Conservation (phyloP, 305 asterid species). For the Fraxinus angustifolia region DNA sequence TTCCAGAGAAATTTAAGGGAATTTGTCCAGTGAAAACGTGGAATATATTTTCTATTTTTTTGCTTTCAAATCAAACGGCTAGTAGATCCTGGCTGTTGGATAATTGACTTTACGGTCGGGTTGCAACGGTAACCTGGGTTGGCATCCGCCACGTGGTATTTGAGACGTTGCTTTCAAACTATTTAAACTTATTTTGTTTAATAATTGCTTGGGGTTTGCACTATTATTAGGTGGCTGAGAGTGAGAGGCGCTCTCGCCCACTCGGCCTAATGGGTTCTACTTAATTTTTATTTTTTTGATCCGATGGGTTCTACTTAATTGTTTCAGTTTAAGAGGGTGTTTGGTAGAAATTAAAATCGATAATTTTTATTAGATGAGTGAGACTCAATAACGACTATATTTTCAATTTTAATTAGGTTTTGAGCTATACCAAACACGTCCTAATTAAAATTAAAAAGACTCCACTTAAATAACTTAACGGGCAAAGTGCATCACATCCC, state of each 20-base stretch:
- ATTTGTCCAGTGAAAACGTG: slow-evolving; percentile 36
- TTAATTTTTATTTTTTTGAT: neutral
- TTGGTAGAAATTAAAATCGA: too few relatives aligned
- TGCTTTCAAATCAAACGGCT: slow-evolving; percentile 79
- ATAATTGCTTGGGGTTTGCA: slow-evolving; percentile 31
- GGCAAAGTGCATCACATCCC: neutral
- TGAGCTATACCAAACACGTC: too few relatives aligned
- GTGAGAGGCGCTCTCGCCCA: neutral
- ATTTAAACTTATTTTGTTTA: slow-evolving; percentile 12
- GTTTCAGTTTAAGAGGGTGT: neutral
- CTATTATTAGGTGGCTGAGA: slow-evolving; percentile 19
- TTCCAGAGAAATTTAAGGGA: slow-evolving; percentile 36
- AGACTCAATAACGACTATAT: too few relatives aligned
- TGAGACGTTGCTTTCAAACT: slow-evolving; percentile 60
- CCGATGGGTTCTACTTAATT: neutral
- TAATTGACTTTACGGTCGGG: slow-evolving; percentile 23
- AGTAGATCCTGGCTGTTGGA: slow-evolving; percentile 55
- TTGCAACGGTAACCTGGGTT: slow-evolving; percentile 71
- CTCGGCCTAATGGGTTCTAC: neutral
- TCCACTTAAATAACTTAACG: neutral
- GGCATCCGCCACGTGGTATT: slow-evolving; percentile 38
- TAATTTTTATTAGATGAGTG: too few relatives aligned
- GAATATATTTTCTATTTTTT: slow-evolving; percentile 1
- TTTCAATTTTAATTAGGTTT: too few relatives aligned
- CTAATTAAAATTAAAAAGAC: neutral